Conservation (phyloP, 106 monocot genomes). For the Dioscorea alata region DNA sequence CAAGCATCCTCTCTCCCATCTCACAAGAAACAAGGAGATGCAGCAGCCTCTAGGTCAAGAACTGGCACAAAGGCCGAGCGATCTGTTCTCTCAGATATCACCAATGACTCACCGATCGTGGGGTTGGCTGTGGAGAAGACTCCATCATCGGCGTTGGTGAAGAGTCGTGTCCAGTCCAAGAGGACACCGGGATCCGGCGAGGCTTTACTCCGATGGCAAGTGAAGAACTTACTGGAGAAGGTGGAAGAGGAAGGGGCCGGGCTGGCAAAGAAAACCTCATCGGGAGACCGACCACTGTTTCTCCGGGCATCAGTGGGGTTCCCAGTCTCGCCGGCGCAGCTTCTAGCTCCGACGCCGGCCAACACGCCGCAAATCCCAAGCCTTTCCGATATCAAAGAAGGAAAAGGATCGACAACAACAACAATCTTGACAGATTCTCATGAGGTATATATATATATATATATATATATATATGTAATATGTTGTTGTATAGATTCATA, state of each 20-base stretch:
- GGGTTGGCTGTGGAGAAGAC: slow-evolving; percentile 64
- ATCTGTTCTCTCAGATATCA: slow-evolving; percentile 62
- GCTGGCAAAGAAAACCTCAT: slow-evolving; percentile 22
- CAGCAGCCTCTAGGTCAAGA: slow-evolving; percentile 24
- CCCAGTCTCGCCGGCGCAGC: slow-evolving; percentile 16
- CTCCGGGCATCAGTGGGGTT: background rate
- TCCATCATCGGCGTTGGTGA: slow-evolving; percentile 27
- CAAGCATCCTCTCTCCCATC: slow-evolving; percentile 18
- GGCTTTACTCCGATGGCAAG: slow-evolving; percentile 81
- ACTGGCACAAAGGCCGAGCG: background rate
- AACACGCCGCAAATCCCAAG: slow-evolving; percentile 56
- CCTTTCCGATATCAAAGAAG: background rate
- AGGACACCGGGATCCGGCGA: slow-evolving; percentile 86
- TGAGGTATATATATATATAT: background rate
- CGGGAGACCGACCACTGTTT: too few species aligned
- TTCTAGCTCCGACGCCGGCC: slow-evolving; percentile 79
- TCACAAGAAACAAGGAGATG: slow-evolving; percentile 42
- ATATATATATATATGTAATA: too few species aligned
- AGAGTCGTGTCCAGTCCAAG: slow-evolving; percentile 9
- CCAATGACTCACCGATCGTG: slow-evolving; percentile 88
- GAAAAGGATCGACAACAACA: too few species aligned
- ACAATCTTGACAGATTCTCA: too few species aligned
- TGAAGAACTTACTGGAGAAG: slow-evolving; percentile 75
- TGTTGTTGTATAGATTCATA: background rate
- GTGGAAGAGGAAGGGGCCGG: slow-evolving; percentile 63